Evolutionary conservation across 306 rosid genomes (phyloP).

Genomic region (Ammopiptanthus mongolicus): DNA sequence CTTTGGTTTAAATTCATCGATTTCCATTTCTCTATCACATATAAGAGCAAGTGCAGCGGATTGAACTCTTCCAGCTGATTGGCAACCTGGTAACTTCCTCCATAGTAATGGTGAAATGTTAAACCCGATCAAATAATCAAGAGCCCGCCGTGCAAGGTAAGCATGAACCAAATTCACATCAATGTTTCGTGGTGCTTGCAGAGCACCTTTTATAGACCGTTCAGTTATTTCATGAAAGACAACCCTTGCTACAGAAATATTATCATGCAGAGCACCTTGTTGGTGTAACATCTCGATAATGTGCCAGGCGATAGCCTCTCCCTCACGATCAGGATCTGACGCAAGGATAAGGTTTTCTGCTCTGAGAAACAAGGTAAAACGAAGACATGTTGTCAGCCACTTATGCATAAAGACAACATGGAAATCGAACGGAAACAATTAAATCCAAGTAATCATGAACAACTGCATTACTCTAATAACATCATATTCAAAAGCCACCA

Average conservation of each 20-base stretch:
- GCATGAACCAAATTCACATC: constrained; percentile 86
- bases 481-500: constrained; percentile 2
- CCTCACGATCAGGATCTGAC: constrained; percentile 99
- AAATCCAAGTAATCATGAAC: neutral
- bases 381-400: constrained; percentile 18
- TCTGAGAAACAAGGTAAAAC: constrained; percentile 57
- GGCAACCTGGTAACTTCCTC: constrained; percentile 98
- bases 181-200: constrained; percentile 73
- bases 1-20: constrained; percentile 68
- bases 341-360: constrained; percentile 98
- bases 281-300: constrained; percentile 90
- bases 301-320: constrained; percentile 99
- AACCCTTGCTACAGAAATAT: constrained; percentile 63
- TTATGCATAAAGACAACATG: neutral
- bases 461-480: constrained; percentile 10
- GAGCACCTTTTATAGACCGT: constrained; percentile 69
- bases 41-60: constrained; percentile 95
- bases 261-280: constrained; percentile 70
- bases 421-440: constrained; percentile 6
- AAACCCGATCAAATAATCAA: constrained; percentile 97
- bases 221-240: constrained; percentile 95
- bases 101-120: constrained; percentile 90
- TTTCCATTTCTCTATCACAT: constrained; percentile 93
- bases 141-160: constrained; percentile 95
- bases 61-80: constrained; percentile 97